Evolutionary conservation across 23 red algal species (phyloP), one percentile per base, ranked within the genome.

Genomic region (Gracilaria vermiculophylla): DNA sequence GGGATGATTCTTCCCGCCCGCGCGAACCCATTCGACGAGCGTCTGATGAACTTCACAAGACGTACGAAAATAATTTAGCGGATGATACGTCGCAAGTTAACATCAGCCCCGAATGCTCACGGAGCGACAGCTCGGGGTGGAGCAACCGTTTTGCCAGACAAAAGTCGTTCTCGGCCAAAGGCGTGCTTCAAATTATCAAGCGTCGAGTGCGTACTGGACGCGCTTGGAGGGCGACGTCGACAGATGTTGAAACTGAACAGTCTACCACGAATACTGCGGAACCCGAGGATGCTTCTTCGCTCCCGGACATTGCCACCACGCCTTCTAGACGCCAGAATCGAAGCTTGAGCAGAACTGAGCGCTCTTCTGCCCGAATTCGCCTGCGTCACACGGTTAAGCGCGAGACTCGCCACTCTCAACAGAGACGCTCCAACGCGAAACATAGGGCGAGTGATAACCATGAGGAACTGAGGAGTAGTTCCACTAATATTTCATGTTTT

Each of bases 141-240:
- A 73, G 67, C 17, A 40, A 40, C 24, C 67, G 67, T 24, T 73
- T 73, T 73, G 67, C 37, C 7, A 73, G 67, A 28, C 67, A 73
- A 28, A 73, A 73, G 17, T 73, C 67, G 6, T 73, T 73, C 42
- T 45, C 67, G n/a, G 67, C 67, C 9, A 73, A 73, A 48, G 67
- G 67, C 37, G 67, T 73, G 20, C 42, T 73, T 48, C 23, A 42
- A 20, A 73, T 7, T 31, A 73, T 73, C 15, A 47, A 25, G n/a
- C 67, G 37, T 24, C 67, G 67, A 5, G 67, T 73, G 17, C 67
- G 67, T 12, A 73, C 67, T 36, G 67, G 67, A 29, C 67, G 67
- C 17, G 8, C 19, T 1, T 73, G 36, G 39, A 73, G 47, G 28
- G 67, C 21, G 47, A 47, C 13, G 10, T n/a, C 10, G 35, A 32